Evolutionary conservation across 73 alveolate genomes (phyloP), one percentile per base, ranked within the genome.

Genomic region (Paramecium sonneborni): DNA sequence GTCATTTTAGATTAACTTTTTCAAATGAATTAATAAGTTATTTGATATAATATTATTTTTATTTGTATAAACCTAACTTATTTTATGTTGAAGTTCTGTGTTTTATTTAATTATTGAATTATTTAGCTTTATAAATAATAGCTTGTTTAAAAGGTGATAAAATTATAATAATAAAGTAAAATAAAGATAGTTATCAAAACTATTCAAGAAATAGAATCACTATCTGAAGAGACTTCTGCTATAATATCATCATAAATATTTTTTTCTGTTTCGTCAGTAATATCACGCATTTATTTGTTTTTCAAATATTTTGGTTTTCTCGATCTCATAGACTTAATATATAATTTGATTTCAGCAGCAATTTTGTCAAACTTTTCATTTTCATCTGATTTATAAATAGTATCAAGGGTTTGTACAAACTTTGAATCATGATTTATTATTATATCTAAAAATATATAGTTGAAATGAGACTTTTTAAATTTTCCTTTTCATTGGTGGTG

Each of bases 141-240:
- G 10, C 34, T 3, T 52, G 68, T 52, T 52, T 12, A 18, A 30
- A 52, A 18, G 18, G 12, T 14, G 57, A 52, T 52, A 18, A 18
- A 18, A 52, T 52, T 52, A 18, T 18, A 52, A 52, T 52, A 15
- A 52, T 18, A 52, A 52, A 52, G 68, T 52, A 52, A 52, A n/a
- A 23, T 52, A 52, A 52, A 52, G 68, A 52, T 52, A 52, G 68
- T 52, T 52, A 52, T 52, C 68, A 52, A 52, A 52, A 18, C 23
- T 18, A 18, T 6, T 52, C 68, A 52, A 23, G 68, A 52, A 18
- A 52, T 52, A 52, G 68, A 52, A 3, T 52, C 68, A 52, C 68
- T 52, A 52, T 52, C 68, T 52, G 68, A 52, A 52, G 68, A 52
- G 68, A 52, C 68, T 52, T 52, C 68, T 52, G 68, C 68, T 52